These are phyloP conservation scores for Pseudogymnoascus sp. DNA, from an alignment of 2,329 filamentous ascomycete genomes.

Conservation along the genomic window DNA sequence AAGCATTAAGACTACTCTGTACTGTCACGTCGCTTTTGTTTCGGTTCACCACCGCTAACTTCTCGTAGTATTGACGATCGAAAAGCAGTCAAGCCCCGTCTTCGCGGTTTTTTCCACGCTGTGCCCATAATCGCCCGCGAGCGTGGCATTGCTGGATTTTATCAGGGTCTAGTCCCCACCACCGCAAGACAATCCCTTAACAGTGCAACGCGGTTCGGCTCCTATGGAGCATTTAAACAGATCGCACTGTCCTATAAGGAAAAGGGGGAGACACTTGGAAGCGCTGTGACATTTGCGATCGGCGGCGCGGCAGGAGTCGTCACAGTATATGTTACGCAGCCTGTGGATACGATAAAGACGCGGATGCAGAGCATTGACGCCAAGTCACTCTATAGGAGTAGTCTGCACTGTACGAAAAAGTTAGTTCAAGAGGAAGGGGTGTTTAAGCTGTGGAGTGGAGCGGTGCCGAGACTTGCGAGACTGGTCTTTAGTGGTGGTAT, in stretches of 20 bases:
- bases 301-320: slow-evolving; percentile 84
- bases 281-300: slow-evolving; percentile 80
- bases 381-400: slow-evolving; percentile 72
- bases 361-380: slow-evolving; percentile 96
- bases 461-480: slow-evolving; percentile 73
- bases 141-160: slow-evolving; percentile 83
- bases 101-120: slow-evolving; percentile 91
- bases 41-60: not conserved
- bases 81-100: slow-evolving; percentile 73
- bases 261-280: slow-evolving; percentile 92
- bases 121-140: slow-evolving; percentile 80
- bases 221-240: slow-evolving; percentile 85
- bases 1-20: slow-evolving; percentile 95
- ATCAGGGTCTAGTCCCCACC: slow-evolving; percentile 92
- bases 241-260: slow-evolving; percentile 85
- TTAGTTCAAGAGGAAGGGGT: slow-evolving; percentile 88
- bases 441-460: slow-evolving; percentile 88
- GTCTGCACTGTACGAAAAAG: slow-evolving; percentile 68
- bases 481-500: slow-evolving; percentile 90
- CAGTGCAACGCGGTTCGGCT: slow-evolving; percentile 84
- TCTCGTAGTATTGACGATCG: slow-evolving; percentile 75
- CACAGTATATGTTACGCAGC: slow-evolving; percentile 72
- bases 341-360: slow-evolving; percentile 91
- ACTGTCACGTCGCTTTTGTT: slow-evolving; percentile 11
- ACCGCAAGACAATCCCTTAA: slow-evolving; percentile 93